Percentiles rank a stretch among this genome's conserved stretches.
phyloP scores from a whole-genome alignment of 192 early-diverging fungal species.

The Geosiphon pyriformis region DNA sequence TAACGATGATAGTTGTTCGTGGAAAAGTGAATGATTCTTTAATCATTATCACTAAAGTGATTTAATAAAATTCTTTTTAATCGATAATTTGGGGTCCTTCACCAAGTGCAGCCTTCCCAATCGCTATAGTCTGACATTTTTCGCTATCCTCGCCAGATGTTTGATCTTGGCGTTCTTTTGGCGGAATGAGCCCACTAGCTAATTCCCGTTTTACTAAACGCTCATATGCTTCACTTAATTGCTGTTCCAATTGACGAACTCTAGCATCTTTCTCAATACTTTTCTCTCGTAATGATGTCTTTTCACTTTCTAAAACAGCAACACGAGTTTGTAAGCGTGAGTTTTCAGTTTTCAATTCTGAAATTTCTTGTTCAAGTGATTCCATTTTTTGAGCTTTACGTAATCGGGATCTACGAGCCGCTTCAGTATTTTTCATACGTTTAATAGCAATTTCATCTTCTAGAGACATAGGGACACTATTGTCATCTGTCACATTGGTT shows the following conservation, averaged over 20 bases:
- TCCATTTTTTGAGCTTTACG: conserved; percentile 83
- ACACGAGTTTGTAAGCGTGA: conserved; percentile 8
- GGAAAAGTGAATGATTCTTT: too few relatives aligned
- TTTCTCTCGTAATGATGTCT: conserved; percentile 25
- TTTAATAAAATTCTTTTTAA: too few relatives aligned
- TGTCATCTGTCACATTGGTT: background rate
- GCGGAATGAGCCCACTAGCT: too few relatives aligned
- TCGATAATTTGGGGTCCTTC: too few relatives aligned
- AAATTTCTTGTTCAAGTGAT: conserved; percentile 73
- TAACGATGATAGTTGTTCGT: too few relatives aligned
- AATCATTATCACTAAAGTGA: too few relatives aligned
- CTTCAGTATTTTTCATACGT: conserved; percentile 83
- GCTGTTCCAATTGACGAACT: conserved; percentile 24
- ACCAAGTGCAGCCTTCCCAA: background rate
- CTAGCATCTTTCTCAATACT: conserved; percentile 23
- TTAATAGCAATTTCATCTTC: conserved; percentile 48
- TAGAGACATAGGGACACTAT: conserved; percentile 26
- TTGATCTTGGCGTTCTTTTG: background rate
- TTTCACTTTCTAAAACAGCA: conserved; percentile 26
- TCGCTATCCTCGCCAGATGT: background rate
- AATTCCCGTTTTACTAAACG: conserved; percentile 17
- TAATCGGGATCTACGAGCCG: conserved; percentile 84
- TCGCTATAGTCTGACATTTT: background rate
- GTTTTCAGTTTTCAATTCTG: conserved; percentile 79
- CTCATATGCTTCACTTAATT: conserved; percentile 28